Evolutionary conservation across 73 alveolate species (phyloP).

Genomic region (Paramecium bursaria): DNA sequence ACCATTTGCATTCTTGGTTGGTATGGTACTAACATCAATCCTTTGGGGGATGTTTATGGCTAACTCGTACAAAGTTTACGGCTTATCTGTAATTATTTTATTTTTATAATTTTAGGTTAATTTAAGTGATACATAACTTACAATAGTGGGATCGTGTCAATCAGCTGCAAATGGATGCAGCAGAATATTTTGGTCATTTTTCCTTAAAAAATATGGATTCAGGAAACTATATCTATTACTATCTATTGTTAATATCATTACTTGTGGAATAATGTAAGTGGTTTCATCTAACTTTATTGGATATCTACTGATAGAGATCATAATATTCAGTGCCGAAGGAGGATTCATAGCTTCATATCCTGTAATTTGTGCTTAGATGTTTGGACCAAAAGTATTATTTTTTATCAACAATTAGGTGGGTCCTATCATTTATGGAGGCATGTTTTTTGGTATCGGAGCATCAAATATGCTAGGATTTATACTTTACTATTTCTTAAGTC

Average conservation of each 20-base stretch:
- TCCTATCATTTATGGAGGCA: slow-evolving; percentile 49
- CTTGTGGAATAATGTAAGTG: no score
- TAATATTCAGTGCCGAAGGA: no score
- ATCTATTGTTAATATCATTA: background rate
- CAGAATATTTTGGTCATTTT: slow-evolving; percentile 25
- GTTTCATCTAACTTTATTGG: no score
- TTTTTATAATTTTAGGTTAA: background rate
- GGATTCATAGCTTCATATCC: slow-evolving; percentile 36
- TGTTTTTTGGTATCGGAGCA: slow-evolving; percentile 31
- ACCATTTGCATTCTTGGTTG: slow-evolving; percentile 14
- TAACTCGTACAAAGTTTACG: slow-evolving; percentile 46
- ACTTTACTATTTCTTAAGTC: slow-evolving; percentile 35
- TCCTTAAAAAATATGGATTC: slow-evolving; percentile 40
- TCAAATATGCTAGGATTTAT: slow-evolving; percentile 38
- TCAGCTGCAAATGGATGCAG: slow-evolving; percentile 18
- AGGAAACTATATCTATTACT: slow-evolving; percentile 7
- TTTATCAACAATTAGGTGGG: background rate
- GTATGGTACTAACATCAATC: slow-evolving; percentile 5
- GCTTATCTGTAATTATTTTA: slow-evolving; percentile 4
- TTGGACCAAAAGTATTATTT: slow-evolving; percentile 54
- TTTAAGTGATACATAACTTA: slow-evolving; percentile 19
- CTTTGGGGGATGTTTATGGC: slow-evolving; percentile 41
- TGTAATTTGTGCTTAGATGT: slow-evolving; percentile 36
- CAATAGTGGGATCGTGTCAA: slow-evolving; percentile 20
- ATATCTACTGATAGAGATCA: no score